Percentiles rank a stretch among this genome's conserved stretches.
These are phyloP conservation scores for Cyberlindnera bimundalis DNA, from an alignment of 805 yeast genomes.

Conservation along the genomic window DNA sequence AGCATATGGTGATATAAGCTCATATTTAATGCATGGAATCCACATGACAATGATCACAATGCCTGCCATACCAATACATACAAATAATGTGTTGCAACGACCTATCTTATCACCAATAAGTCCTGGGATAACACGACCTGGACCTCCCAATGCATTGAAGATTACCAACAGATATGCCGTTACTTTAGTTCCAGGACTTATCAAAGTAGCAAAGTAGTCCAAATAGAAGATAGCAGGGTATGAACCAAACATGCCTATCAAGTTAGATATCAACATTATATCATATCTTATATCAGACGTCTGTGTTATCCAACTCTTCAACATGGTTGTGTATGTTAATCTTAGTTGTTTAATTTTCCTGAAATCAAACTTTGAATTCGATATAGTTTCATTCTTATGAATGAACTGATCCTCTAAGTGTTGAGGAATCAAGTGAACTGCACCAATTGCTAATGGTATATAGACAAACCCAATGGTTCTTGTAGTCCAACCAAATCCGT, in stretches of 20 bases:
- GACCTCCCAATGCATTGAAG: slow-evolving; percentile 23
- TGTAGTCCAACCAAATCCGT: slow-evolving; percentile 22
- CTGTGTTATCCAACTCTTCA: slow-evolving; percentile 17
- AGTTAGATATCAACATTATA: slow-evolving; percentile 14
- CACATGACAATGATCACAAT: slow-evolving; percentile 17
- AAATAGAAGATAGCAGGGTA: slow-evolving; percentile 26
- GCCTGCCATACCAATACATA: slow-evolving; percentile 12
- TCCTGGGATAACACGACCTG: slow-evolving; percentile 26
- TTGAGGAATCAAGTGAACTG: slow-evolving; percentile 19
- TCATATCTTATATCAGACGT: slow-evolving; percentile 10
- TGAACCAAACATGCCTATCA: slow-evolving; percentile 24
- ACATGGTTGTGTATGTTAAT: slow-evolving; percentile 10
- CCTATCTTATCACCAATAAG: slow-evolving; percentile 22
- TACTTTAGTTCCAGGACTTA: slow-evolving; percentile 13
- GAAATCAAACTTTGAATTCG: slow-evolving; percentile 17
- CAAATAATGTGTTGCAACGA: slow-evolving; percentile 18
- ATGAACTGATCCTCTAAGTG: slow-evolving; percentile 12
- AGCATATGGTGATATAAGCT: slow-evolving; percentile 12
- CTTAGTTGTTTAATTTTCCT: slow-evolving; percentile 15
- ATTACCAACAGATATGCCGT: slow-evolving; percentile 20
- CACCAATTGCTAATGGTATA: slow-evolving; percentile 20
- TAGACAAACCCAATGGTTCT: slow-evolving; percentile 23
- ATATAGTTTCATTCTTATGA: slow-evolving; percentile 14
- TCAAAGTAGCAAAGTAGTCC: slow-evolving; percentile 22
- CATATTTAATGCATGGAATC: slow-evolving; percentile 18